Base-by-base conservation (phyloP, 179 eudicot species). In the Silene coronaria region DNA sequence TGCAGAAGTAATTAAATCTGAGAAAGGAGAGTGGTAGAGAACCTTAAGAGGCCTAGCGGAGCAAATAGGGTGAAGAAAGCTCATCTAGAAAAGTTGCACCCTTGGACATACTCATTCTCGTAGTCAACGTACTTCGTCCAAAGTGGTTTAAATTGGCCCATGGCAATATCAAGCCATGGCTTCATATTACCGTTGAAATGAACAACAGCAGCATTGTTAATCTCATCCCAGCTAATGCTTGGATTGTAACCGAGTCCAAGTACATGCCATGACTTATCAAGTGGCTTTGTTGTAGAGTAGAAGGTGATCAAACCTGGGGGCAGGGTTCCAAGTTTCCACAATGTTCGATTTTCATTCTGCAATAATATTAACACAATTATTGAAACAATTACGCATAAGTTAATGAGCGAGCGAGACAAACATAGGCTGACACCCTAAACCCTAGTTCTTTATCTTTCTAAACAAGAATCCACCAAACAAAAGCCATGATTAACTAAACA, bases 241-340 rank as follows among this genome's bases (percentile, higher is more conserved):
- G 93, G 96, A 81, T 91, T 91, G 67, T 89, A 91, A 34, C 93
- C 93, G 63, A 89, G 93, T 67, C 93, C 96, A 62, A 89, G 82
- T 38, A 91, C 96, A 78, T 91, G 96, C 96, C 96, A 91, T 42
- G 96, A 89, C 81, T 89, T 91, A 77, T 91, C 93, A n/a, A 91
- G 88, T 28, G 93, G 90, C 82, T 91, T 91, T 30, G 96, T 91
- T 36, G 93, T 89, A 57, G 96, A 84, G 70, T 91, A 91, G 79
- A 83, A 91, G 17, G 96, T 91, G 73, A 91, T 91, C 80, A 89
- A 77, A 21, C 93, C 96, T 11, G 93, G 91, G 7, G 96, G 96
- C 65, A 89, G 76, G 28, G 96, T 91, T 11, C 96, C 96, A 70
- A 89, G 81, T 86, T 89, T 89, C 96, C 93, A 89, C 78, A 91